A percentile compares a stretch with the other conserved stretches of the same genome.
phyloP scores from a whole-genome alignment of 2,329 filamentous ascomycete genomes.

The Diplocarpon mali region DNA sequence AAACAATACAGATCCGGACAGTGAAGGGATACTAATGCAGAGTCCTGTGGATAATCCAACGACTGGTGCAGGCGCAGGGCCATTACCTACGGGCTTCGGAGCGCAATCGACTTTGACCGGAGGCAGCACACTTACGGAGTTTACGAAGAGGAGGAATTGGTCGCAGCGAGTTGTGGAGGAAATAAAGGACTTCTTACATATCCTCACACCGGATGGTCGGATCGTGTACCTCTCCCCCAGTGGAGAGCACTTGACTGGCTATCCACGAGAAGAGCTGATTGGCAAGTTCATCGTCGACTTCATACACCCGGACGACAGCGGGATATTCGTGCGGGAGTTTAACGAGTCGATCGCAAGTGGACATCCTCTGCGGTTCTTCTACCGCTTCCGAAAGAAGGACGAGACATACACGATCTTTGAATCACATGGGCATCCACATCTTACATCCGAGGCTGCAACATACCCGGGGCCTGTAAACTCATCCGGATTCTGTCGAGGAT shows the following conservation, averaged over 20 bases:
- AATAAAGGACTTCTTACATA: conserved; percentile 77
- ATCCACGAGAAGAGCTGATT: conserved; percentile 56
- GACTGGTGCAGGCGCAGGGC: conserved; percentile 24
- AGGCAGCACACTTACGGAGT: conserved; percentile 50
- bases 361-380: conserved; percentile 73
- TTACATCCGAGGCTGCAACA: conserved; percentile 56
- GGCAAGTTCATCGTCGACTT: conserved; percentile 70
- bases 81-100: conserved; percentile 24
- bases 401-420: conserved; percentile 72
- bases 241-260: conserved; percentile 63
- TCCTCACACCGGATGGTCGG: conserved; percentile 73
- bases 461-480: conserved; percentile 49
- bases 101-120: conserved; percentile 17
- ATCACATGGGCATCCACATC: conserved; percentile 84
- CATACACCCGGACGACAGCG: conserved; percentile 76
- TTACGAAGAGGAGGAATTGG: conserved; percentile 65
- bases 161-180: conserved; percentile 82
- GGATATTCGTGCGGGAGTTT: conserved; percentile 76
- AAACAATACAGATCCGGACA: conserved; percentile 13
- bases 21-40: conserved; percentile 1
- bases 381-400: conserved; percentile 68
- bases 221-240: conserved; percentile 82
- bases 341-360: conserved; percentile 79
- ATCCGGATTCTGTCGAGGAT: conserved; percentile 67
- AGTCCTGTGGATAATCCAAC: conserved; percentile 16